Evolutionary conservation across 495 filamentous ascomycete species (phyloP).

Genomic region (Daldinia childiae): DNA sequence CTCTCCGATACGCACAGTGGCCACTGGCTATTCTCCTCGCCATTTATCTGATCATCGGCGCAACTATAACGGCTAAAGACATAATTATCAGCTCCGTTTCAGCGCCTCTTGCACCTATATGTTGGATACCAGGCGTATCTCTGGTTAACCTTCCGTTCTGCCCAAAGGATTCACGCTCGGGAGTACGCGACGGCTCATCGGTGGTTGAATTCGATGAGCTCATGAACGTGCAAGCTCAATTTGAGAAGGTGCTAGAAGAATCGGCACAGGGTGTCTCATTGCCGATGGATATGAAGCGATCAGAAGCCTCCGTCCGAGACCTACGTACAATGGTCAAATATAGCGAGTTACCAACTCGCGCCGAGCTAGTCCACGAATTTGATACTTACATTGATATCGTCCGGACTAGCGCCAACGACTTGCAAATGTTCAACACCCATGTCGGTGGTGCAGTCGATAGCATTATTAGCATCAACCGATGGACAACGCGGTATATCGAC

Average conservation of each 20-base stretch:
- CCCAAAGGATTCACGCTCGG: slow-evolving; percentile 35
- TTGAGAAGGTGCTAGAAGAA: slow-evolving; percentile 72
- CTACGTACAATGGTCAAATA: slow-evolving; percentile 69
- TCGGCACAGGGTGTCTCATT: slow-evolving; percentile 65
- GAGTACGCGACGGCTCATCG: slow-evolving; percentile 29
- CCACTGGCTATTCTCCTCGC: slow-evolving; percentile 65
- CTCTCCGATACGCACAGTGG: slow-evolving; percentile 61
- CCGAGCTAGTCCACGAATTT: slow-evolving; percentile 73
- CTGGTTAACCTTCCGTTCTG: slow-evolving; percentile 70
- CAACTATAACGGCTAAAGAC: slow-evolving; percentile 60
- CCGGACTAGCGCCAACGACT: slow-evolving; percentile 62
- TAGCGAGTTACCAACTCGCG: slow-evolving; percentile 56
- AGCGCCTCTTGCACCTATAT: slow-evolving; percentile 68
- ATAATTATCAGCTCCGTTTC: slow-evolving; percentile 59
- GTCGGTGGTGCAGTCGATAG: slow-evolving; percentile 74
- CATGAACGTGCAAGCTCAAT: slow-evolving; percentile 70
- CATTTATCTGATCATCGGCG: slow-evolving; percentile 60
- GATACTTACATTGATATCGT: slow-evolving; percentile 71
- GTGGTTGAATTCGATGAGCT: slow-evolving; percentile 71
- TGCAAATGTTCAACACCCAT: slow-evolving; percentile 73
- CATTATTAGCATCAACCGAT: slow-evolving; percentile 67
- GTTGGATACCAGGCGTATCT: slow-evolving; percentile 68
- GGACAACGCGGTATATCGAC: slow-evolving; percentile 73
- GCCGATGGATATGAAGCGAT: slow-evolving; percentile 74
- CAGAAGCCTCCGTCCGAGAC: slow-evolving; percentile 76